A percentile compares a stretch with the other conserved stretches of the same genome.
phyloP scores from a whole-genome alignment of 2,329 filamentous ascomycete species.

The Monilinia vaccinii-corymbosi region DNA sequence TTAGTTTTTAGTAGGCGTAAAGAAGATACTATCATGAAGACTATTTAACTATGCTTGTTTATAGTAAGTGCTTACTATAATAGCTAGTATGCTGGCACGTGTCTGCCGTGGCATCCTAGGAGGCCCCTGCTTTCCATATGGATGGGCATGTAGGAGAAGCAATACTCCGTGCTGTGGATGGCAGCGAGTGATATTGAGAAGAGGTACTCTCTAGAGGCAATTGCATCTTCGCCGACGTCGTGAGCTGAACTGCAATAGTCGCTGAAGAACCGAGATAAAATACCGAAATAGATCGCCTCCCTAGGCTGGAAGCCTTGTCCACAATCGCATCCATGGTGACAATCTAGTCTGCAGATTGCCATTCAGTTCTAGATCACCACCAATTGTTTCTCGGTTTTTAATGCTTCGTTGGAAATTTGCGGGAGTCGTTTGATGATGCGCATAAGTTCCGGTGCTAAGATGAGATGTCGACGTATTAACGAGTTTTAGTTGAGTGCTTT shows the following conservation, averaged over 20 bases:
- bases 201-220: neutral
- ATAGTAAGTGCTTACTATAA: too few relatives aligned
- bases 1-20: too few relatives aligned
- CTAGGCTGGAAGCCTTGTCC: neutral
- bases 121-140: too few relatives aligned
- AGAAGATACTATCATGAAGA: too few relatives aligned
- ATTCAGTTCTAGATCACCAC: neutral
- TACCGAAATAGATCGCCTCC: neutral
- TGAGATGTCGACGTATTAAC: neutral
- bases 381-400: neutral
- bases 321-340: too few relatives aligned
- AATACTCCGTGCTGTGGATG: neutral
- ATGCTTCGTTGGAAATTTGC: neutral
- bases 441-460: neutral
- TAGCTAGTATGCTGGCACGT: too few relatives aligned
- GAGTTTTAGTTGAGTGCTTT: too few relatives aligned
- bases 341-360: neutral
- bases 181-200: neutral
- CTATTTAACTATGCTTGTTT: too few relatives aligned
- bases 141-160: neutral
- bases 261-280: neutral
- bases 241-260: too few relatives aligned
- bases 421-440: neutral
- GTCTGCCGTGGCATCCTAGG: too few relatives aligned
- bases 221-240: neutral